Evolutionary conservation across 1,139 yeast genomes (phyloP).

Genomic region (Suhomyces yuchorum): DNA sequence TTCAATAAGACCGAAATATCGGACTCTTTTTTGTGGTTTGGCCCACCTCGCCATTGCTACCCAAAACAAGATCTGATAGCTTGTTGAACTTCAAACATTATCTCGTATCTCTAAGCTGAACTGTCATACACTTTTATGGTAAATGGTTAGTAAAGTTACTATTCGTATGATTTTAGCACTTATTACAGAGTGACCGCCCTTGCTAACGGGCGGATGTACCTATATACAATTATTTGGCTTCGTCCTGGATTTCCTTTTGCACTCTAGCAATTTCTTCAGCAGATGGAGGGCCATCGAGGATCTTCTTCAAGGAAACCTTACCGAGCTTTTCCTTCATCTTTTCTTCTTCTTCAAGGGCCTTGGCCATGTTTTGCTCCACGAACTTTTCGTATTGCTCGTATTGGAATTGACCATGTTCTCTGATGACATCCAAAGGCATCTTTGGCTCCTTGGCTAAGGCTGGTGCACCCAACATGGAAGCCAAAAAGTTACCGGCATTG

Average conservation of each 20-base stretch:
- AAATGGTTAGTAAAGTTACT: too few relatives aligned
- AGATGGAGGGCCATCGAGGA: constrained; percentile 81
- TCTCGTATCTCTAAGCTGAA: too few relatives aligned
- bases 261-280: constrained; percentile 81
- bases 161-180: neutral
- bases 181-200: constrained; percentile 1
- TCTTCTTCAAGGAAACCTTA: constrained; percentile 78
- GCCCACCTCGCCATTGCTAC: too few relatives aligned
- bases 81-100: too few relatives aligned
- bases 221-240: constrained; percentile 9
- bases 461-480: constrained; percentile 64
- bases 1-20: too few relatives aligned
- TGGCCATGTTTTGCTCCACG: constrained; percentile 86
- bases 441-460: constrained; percentile 60
- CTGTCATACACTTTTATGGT: too few relatives aligned
- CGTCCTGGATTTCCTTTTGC: constrained; percentile 43
- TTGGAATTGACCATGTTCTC: constrained; percentile 92
- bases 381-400: constrained; percentile 82
- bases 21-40: too few relatives aligned
- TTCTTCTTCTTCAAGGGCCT: constrained; percentile 77
- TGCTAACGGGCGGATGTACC: neutral
- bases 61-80: too few relatives aligned
- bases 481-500: constrained; percentile 54
- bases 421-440: constrained; percentile 87
- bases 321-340: constrained; percentile 80